These are phyloP conservation scores for Xylaria scruposa DNA, from an alignment of 495 filamentous ascomycete species.

Conservation along the genomic window DNA sequence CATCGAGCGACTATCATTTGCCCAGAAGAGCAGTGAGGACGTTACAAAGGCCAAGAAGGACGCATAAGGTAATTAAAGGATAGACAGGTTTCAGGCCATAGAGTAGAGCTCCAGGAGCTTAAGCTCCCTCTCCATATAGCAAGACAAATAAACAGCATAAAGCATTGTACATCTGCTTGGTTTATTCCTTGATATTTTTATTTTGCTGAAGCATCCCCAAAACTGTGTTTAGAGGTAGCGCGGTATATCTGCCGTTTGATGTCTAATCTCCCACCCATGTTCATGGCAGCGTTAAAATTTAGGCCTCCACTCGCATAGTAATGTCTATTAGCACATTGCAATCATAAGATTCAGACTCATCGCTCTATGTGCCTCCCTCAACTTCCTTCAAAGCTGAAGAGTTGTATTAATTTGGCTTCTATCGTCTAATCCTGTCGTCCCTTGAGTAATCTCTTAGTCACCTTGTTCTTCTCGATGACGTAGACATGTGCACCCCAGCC, in stretches of 20 bases:
- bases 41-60: slow-evolving; percentile 52
- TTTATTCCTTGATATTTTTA: slow-evolving; percentile 22
- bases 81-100: slow-evolving; percentile 34
- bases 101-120: slow-evolving; percentile 33
- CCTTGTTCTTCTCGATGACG: slow-evolving; percentile 99
- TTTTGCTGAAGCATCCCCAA: not conserved
- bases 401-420: slow-evolving; percentile 7
- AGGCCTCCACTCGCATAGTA: not conserved
- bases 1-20: slow-evolving; percentile 69
- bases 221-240: slow-evolving; percentile 23
- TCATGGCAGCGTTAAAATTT: not conserved
- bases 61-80: slow-evolving; percentile 27
- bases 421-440: slow-evolving; percentile 66
- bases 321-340: slow-evolving; percentile 12
- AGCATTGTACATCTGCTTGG: slow-evolving; percentile 23
- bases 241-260: slow-evolving; percentile 21
- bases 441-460: slow-evolving; percentile 97
- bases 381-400: not conserved
- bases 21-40: slow-evolving; percentile 44
- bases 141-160: slow-evolving; percentile 27
- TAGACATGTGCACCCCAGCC: slow-evolving; percentile 99
- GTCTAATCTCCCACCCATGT: slow-evolving; percentile 21
- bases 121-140: slow-evolving; percentile 3
- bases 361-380: not conserved
- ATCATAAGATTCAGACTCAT: not conserved